A percentile compares a stretch with the other conserved stretches of the same genome.
These are phyloP conservation scores for Ascochyta fabae DNA, from an alignment of 2,329 filamentous ascomycete genomes.

Conservation along the genomic window DNA sequence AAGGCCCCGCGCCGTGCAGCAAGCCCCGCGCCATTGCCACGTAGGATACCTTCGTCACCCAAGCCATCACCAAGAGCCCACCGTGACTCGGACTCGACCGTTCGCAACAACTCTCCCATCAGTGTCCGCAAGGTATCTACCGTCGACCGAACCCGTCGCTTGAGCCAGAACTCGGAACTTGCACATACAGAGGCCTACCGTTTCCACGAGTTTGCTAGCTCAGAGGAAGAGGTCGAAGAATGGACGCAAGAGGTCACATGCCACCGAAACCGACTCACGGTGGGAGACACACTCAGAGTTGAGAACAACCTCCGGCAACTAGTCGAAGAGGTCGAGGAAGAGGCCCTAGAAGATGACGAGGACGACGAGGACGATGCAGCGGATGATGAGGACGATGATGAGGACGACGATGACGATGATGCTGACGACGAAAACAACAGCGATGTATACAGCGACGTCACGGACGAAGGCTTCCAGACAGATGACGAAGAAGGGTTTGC, in stretches of 20 bases:
- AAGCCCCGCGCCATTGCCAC: constrained; percentile 52
- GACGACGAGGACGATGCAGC: constrained; percentile 59
- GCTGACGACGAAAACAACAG: constrained; percentile 57
- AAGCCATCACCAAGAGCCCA: constrained; percentile 45
- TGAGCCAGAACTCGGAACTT: constrained; percentile 49
- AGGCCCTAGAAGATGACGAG: constrained; percentile 72
- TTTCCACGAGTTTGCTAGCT: constrained; percentile 93
- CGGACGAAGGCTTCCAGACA: constrained; percentile 77
- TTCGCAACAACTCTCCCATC: constrained; percentile 57
- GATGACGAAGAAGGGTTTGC: constrained; percentile 78
- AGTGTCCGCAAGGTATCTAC: constrained; percentile 49
- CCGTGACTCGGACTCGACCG: constrained; percentile 58
- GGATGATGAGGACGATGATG: constrained; percentile 48
- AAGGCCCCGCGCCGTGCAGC: constrained; percentile 51
- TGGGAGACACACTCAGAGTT: constrained; percentile 87
- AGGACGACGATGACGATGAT: constrained; percentile 54
- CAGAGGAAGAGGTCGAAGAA: constrained; percentile 83
- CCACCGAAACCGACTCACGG: constrained; percentile 75
- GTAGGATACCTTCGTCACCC: constrained; percentile 36
- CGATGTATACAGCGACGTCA: constrained; percentile 45
- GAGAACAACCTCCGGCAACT: constrained; percentile 87
- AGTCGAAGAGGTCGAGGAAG: constrained; percentile 88
- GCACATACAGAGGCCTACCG: constrained; percentile 62
- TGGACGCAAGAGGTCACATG: constrained; percentile 80
- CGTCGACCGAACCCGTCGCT: constrained; percentile 42